These are phyloP conservation scores for Hevea brasiliensis DNA, from an alignment of 345 rosid species.

Conservation along the genomic window DNA sequence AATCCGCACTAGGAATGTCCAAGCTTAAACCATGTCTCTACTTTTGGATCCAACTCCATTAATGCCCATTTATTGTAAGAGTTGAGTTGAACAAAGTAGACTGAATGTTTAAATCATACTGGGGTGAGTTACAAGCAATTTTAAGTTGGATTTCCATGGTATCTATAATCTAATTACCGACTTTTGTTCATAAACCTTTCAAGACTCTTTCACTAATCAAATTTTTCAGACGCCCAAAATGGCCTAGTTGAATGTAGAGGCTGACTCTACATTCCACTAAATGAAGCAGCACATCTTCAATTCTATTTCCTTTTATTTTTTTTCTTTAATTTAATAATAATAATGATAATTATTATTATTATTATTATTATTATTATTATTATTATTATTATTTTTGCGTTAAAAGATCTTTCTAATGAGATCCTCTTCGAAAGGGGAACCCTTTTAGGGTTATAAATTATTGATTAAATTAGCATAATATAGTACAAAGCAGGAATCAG, in stretches of 20 bases:
- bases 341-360: too few species aligned
- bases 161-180: neutral
- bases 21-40: too few species aligned
- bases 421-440: conserved; percentile 29
- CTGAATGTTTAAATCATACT: too few species aligned
- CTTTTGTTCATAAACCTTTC: neutral
- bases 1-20: neutral
- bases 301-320: neutral
- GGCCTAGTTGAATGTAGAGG: conserved; percentile 36
- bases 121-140: conserved; percentile 25
- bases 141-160: neutral
- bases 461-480: conserved; percentile 14
- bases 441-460: conserved; percentile 6
- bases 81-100: too few species aligned
- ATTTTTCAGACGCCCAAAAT: conserved; percentile 9
- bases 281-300: conserved; percentile 37
- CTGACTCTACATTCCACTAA: conserved; percentile 53
- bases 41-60: too few species aligned
- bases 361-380: too few species aligned
- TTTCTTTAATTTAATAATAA: neutral
- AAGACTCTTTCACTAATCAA: conserved; percentile 13
- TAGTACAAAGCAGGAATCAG: conserved; percentile 25
- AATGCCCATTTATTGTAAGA: too few species aligned
- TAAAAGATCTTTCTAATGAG: conserved; percentile 19
- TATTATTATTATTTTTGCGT: conserved; percentile 1